Evolutionary conservation across 2,329 filamentous ascomycete species (phyloP), one percentile per base, ranked within the genome.

Genomic region (Massarina eburnea): DNA sequence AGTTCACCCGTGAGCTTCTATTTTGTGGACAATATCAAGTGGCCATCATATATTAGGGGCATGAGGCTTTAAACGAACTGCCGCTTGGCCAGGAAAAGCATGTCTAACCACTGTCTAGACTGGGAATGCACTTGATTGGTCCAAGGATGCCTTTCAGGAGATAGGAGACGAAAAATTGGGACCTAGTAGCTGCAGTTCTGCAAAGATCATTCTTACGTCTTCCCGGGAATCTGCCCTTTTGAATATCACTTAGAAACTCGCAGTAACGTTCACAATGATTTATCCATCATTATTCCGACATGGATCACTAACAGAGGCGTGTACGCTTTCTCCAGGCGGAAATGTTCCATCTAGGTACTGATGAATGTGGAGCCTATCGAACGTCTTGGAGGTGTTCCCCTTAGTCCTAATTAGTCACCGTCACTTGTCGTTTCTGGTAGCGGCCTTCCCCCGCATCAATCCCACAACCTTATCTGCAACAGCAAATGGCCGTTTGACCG

Each of bases 71-170:
- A 4, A 10, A 19, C 27, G 27, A 17, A 14, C 15, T 4, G 34
- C 17, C 34, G 19, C 42, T 45, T 39, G 35, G 18, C 35, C 15
- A 21, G 27, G 35, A 45, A 33, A 3, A 33, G 42, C 20, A 39
- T 35, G 35, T 32, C 8, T 5, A 27, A 12, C 35, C 35, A 20
- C 17, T 26, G 22, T 19, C 5, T 18, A 33, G 14, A 10, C 7
- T 30, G 21, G 17, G 12, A 9, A 9, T 12, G 15, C 29, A 2
- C 26, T 39, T 34, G 20, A 34, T 39, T 39, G 35, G 36, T 12
- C 10, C 12, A 24, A 29, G 20, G n/a, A 14, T 14, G 27, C 27
- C 12, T 30, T 14, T 14, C 12, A 30, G 27, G 27, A 30, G 27
- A 30, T 30, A 4, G 12, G 27, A 5, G 27, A 30, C n/a, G 27